Percentiles rank a stretch among this genome's conserved stretches.
Conservation (phyloP, 345 rosid species). For the Xanthoceras sorbifolium region DNA sequence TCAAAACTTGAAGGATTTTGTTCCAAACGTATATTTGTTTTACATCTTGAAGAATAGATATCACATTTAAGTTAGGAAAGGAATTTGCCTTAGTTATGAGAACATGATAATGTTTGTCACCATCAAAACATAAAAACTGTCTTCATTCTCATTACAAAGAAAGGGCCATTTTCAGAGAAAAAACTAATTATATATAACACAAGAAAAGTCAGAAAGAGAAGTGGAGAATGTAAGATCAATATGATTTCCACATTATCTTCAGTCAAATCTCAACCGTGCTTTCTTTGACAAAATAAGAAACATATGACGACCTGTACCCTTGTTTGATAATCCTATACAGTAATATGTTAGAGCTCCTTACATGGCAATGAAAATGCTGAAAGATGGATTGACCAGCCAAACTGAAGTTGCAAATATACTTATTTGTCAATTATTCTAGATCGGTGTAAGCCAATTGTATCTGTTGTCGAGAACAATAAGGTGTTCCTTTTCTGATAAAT, state of each 20-base stretch:
- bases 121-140: background rate
- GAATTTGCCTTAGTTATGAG: background rate
- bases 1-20: slow-evolving; percentile 8
- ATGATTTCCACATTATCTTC: background rate
- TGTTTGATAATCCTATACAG: background rate
- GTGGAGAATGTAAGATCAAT: background rate
- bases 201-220: background rate
- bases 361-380: background rate
- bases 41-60: background rate
- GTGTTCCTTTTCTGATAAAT: background rate
- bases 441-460: background rate
- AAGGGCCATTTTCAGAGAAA: background rate
- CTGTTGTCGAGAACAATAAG: background rate
- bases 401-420: background rate
- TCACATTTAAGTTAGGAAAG: background rate
- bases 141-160: background rate
- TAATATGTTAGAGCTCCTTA: background rate
- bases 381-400: slow-evolving; percentile 3
- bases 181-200: background rate
- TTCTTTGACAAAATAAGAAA: background rate
- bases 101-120: background rate
- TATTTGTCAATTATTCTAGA: background rate
- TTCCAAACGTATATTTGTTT: background rate
- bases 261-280: background rate
- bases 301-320: background rate